Conservation (phyloP, 208 protist genomes). For the Trypanosoma lewisi region DNA sequence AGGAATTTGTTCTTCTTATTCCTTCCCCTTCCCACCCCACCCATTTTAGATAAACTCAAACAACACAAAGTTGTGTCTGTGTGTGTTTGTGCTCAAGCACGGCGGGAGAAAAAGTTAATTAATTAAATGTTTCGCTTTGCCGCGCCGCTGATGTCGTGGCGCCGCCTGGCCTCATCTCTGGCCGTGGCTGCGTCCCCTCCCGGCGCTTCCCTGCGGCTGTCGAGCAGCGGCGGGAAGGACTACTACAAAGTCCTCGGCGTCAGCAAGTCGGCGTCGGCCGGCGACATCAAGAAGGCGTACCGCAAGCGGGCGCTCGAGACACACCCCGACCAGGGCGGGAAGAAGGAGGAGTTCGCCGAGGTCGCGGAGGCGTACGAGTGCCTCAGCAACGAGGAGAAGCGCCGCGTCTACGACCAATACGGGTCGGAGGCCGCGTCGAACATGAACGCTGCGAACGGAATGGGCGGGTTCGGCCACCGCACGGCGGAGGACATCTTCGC, state of each 20-base stretch:
- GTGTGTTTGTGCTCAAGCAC: not conserved
- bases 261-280: slow-evolving; percentile 41
- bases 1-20: slow-evolving; percentile 5
- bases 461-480: slow-evolving; percentile 60
- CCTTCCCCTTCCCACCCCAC: too few relatives aligned
- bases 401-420: slow-evolving; percentile 96
- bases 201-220: slow-evolving; percentile 26
- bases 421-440: slow-evolving; percentile 82
- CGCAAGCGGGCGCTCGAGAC: slow-evolving; percentile 88
- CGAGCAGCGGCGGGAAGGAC: slow-evolving; percentile 69
- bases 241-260: slow-evolving; percentile 91
- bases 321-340: slow-evolving; percentile 90
- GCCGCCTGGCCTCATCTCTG: slow-evolving; percentile 7
- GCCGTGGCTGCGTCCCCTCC: slow-evolving; percentile 12
- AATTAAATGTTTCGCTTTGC: slow-evolving; percentile 25
- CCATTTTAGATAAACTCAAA: not conserved
- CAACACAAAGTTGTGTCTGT: not conserved
- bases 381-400: slow-evolving; percentile 94
- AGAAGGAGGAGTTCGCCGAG: slow-evolving; percentile 91
- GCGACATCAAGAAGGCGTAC: slow-evolving; percentile 91
- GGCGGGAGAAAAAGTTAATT: not conserved
- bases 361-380: slow-evolving; percentile 97
- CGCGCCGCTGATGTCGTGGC: slow-evolving; percentile 1
- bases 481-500: slow-evolving; percentile 91
- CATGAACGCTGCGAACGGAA: slow-evolving; percentile 54